Percentiles rank a stretch among this genome's conserved stretches.
These are phyloP conservation scores for Rhizopus microsporus DNA, from an alignment of 371 early-diverging fungal genomes.

Conservation along the genomic window DNA sequence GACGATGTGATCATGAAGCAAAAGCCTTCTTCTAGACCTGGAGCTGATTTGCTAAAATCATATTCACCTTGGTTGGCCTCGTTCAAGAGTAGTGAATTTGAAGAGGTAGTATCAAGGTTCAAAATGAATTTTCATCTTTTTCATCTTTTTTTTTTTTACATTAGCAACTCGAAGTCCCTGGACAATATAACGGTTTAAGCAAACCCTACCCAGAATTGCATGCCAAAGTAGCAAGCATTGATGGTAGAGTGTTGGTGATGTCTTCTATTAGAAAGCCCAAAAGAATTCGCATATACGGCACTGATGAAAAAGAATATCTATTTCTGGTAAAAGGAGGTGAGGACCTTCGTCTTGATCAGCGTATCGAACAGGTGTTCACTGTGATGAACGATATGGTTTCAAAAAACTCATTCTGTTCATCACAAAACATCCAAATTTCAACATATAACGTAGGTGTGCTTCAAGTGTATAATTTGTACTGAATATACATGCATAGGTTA, in stretches of 20 bases:
- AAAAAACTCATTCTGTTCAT: constrained; percentile 54
- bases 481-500: constrained; percentile 38
- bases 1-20: constrained; percentile 35
- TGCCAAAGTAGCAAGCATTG: constrained; percentile 64
- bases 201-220: constrained; percentile 54
- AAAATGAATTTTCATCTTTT: neutral
- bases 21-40: constrained; percentile 23
- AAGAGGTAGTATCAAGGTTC: constrained; percentile 27
- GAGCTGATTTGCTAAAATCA: constrained; percentile 47
- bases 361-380: constrained; percentile 74
- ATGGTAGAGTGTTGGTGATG: constrained; percentile 65
- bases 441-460: constrained; percentile 59
- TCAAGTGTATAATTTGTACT: neutral
- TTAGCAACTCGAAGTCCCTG: constrained; percentile 71
- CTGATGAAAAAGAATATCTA: constrained; percentile 67
- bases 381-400: constrained; percentile 74
- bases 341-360: constrained; percentile 79
- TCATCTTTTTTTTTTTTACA: neutral
- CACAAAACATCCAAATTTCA: constrained; percentile 44
- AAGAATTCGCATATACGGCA: constrained; percentile 66
- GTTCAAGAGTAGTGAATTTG: constrained; percentile 42
- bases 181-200: constrained; percentile 63
- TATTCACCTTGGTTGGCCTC: constrained; percentile 72
- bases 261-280: constrained; percentile 75
- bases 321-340: constrained; percentile 87